Evolutionary conservation across 305 asterid genomes (phyloP).

Genomic region (Fraxinus latifolia): DNA sequence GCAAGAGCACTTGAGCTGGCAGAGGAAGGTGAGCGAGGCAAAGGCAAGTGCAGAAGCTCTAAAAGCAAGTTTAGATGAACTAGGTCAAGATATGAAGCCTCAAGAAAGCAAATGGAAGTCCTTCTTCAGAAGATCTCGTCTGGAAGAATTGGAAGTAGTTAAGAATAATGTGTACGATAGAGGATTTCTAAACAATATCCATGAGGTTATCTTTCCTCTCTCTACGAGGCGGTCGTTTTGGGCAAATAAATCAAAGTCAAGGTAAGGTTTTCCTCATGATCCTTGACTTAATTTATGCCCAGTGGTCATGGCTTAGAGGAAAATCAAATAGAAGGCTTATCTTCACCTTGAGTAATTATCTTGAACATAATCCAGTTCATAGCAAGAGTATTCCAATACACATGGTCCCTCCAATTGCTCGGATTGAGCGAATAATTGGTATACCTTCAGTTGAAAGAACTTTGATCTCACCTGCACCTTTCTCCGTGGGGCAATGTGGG

Average conservation of each 20-base stretch:
- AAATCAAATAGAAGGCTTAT: conserved; percentile 12
- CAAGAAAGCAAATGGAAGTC: conserved; percentile 72
- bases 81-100: conserved; percentile 49
- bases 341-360: not conserved
- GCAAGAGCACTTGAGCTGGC: conserved; percentile 80
- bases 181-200: conserved; percentile 60
- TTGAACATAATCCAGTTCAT: not conserved
- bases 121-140: conserved; percentile 68
- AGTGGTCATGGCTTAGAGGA: conserved; percentile 6
- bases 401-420: not conserved
- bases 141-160: conserved; percentile 56
- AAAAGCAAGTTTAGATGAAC: conserved; percentile 61
- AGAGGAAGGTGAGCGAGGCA: conserved; percentile 76
- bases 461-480: not conserved
- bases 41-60: conserved; percentile 83
- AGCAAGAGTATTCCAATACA: not conserved
- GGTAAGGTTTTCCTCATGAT: conserved; percentile 32
- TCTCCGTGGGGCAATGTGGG: not conserved
- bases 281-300: conserved; percentile 19
- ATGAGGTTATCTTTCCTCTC: conserved; percentile 61
- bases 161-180: conserved; percentile 65
- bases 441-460: not conserved
- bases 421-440: not conserved
- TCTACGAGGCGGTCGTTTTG: conserved; percentile 65
- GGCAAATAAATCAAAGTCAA: conserved; percentile 52